Conservation (phyloP, 106 monocot genomes). For the Narthecium ossifragum region DNA sequence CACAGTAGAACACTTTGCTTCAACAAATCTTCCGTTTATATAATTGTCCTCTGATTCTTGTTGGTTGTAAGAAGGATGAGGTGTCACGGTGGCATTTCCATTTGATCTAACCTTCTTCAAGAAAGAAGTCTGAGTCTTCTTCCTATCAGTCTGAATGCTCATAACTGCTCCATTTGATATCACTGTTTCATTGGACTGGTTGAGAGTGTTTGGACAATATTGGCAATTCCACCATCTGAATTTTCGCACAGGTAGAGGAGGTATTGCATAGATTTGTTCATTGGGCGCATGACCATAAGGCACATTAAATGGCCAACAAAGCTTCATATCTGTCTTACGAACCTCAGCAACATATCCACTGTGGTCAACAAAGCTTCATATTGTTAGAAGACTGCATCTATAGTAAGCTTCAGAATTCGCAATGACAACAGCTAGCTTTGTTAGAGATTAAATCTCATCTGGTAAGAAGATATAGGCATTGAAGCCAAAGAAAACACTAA, state of each 20-base stretch:
- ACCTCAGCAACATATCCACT: conserved; percentile 59
- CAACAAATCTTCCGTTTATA: conserved; percentile 5
- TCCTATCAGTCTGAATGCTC: conserved; percentile 3
- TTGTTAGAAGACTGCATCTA: not conserved
- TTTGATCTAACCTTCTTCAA: too few relatives aligned
- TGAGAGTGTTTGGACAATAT: conserved; percentile 30
- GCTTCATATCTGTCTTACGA: conserved; percentile 35
- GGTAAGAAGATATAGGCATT: too few relatives aligned
- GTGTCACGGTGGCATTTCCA: conserved; percentile 8
- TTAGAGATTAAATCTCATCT: too few relatives aligned
- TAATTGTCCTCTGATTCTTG: conserved; percentile 2
- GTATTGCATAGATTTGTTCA: conserved; percentile 14
- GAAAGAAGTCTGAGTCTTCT: conserved; percentile 11
- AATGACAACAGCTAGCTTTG: too few relatives aligned
- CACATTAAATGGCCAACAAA: conserved; percentile 46
- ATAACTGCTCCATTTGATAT: conserved; percentile 11
- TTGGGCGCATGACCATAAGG: conserved; percentile 11
- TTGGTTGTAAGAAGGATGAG: conserved; percentile 9
- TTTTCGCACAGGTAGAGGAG: conserved; percentile 40
- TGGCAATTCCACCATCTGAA: conserved; percentile 80
- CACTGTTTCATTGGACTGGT: conserved; percentile 10
- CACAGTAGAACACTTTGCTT: conserved; percentile 1
- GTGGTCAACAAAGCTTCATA: conserved; percentile 7
- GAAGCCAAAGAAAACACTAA: too few relatives aligned
- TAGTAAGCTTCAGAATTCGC: too few relatives aligned